phyloP scores from a whole-genome alignment of 2,329 filamentous ascomycete species.

The Knufia petricola region DNA sequence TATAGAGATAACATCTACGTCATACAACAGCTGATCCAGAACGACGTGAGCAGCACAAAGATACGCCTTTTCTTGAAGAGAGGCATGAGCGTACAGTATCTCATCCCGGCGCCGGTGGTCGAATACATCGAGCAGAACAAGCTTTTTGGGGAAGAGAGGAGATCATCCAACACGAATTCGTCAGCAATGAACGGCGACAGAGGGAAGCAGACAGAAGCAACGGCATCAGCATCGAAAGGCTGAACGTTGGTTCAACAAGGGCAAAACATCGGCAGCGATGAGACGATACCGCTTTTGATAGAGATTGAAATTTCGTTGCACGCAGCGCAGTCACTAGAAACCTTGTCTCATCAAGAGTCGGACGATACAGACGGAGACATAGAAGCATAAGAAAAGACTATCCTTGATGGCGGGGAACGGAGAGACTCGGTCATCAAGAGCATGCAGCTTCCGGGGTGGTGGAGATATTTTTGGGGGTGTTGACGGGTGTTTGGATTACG shows the following conservation, averaged over 20 bases:
- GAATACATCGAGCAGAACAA: slow-evolving; percentile 61
- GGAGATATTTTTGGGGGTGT: too few species aligned
- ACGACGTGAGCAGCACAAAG: slow-evolving; percentile 73
- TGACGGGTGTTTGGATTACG: too few species aligned
- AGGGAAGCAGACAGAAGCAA: slow-evolving; percentile 17
- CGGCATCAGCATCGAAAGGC: background rate
- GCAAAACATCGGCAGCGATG: too few species aligned
- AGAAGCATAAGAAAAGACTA: too few species aligned
- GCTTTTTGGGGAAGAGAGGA: slow-evolving; percentile 49
- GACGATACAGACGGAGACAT: too few species aligned
- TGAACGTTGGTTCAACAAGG: background rate
- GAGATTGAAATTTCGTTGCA: too few species aligned
- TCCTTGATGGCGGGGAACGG: too few species aligned
- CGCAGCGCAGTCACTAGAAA: too few species aligned
- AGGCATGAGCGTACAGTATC: slow-evolving; percentile 72
- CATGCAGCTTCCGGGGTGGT: too few species aligned
- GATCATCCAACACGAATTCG: slow-evolving; percentile 18
- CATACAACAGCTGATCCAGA: slow-evolving; percentile 78
- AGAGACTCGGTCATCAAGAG: too few species aligned
- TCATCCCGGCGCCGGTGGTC: slow-evolving; percentile 64
- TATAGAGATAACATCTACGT: slow-evolving; percentile 83
- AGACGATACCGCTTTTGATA: too few species aligned
- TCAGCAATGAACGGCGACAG: slow-evolving; percentile 18
- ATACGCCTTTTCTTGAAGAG: slow-evolving; percentile 71
- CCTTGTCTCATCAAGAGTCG: too few species aligned